Evolutionary conservation across 345 rosid species (phyloP).

Genomic region (Salix koriyanagi): DNA sequence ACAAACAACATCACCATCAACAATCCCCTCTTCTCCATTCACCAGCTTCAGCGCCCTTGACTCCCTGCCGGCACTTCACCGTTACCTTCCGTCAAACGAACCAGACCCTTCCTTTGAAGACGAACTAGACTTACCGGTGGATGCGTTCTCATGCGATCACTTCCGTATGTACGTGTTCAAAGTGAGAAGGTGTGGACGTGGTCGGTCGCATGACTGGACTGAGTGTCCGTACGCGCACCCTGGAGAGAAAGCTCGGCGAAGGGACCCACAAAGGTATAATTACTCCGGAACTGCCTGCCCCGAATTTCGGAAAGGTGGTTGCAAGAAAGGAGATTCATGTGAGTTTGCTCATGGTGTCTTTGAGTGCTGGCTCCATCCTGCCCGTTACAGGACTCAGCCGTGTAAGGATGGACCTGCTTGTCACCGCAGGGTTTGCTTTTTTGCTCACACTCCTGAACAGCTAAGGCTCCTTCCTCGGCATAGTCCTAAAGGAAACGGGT

Average conservation of each 20-base stretch:
- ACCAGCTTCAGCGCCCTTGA: conserved; percentile 35
- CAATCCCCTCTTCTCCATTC: conserved; percentile 26
- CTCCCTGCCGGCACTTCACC: conserved; percentile 49
- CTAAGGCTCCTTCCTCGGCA: conserved; percentile 39
- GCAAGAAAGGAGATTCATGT: conserved; percentile 51
- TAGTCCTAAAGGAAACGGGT: conserved; percentile 2
- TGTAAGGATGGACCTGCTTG: conserved; percentile 76
- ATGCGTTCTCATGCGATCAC: conserved; percentile 28
- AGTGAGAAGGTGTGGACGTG: conserved; percentile 67
- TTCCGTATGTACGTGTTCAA: conserved; percentile 87
- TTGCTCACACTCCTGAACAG: conserved; percentile 81
- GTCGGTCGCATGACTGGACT: conserved; percentile 84
- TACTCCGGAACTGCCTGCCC: conserved; percentile 75
- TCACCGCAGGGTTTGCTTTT: conserved; percentile 69
- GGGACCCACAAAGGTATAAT: conserved; percentile 65
- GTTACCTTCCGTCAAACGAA: conserved; percentile 67
- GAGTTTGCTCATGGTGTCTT: conserved; percentile 73
- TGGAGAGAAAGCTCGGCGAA: conserved; percentile 86
- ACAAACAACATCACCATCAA: conserved; percentile 29
- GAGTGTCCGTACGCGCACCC: conserved; percentile 90
- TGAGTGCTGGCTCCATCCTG: conserved; percentile 92
- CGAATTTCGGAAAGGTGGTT: conserved; percentile 57
- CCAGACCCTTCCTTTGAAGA: conserved; percentile 35
- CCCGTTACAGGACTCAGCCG: conserved; percentile 74
- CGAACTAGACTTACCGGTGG: conserved; percentile 15